phyloP scores from a whole-genome alignment of 2,329 filamentous ascomycete species.

The Coniochaeta sp. region DNA sequence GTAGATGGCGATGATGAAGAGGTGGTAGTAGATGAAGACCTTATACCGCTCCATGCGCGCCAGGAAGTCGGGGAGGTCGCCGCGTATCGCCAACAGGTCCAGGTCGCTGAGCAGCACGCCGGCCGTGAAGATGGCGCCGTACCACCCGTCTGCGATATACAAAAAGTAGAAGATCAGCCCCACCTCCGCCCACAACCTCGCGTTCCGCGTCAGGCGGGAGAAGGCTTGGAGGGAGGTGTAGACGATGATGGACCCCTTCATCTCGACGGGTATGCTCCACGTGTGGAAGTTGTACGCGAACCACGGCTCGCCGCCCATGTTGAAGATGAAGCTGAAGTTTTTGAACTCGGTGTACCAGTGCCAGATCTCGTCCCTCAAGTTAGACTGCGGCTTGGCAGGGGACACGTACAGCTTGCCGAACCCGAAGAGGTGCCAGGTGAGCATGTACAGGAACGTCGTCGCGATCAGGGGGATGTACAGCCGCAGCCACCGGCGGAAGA shows the following conservation, averaged over 20 bases:
- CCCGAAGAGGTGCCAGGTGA: constrained; percentile 42
- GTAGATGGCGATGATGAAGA: constrained; percentile 44
- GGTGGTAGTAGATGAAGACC: constrained; percentile 39
- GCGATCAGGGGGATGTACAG: constrained; percentile 41
- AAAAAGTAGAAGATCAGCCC: constrained; percentile 57
- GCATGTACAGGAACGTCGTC: constrained; percentile 45
- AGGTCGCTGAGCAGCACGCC: constrained; percentile 56
- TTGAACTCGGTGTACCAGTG: constrained; percentile 47
- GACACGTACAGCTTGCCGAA: constrained; percentile 29
- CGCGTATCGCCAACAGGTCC: constrained; percentile 40
- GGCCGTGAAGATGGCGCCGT: constrained; percentile 48
- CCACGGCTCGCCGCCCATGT: constrained; percentile 45
- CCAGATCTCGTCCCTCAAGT: constrained; percentile 40
- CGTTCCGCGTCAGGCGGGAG: constrained; percentile 43
- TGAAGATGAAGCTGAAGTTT: constrained; percentile 61
- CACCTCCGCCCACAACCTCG: constrained; percentile 45
- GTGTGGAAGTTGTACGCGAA: constrained; percentile 52
- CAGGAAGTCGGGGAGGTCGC: constrained; percentile 42
- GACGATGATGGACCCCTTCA: constrained; percentile 55
- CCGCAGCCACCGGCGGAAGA: constrained; percentile 38
- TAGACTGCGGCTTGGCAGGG: constrained; percentile 27
- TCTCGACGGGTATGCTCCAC: constrained; percentile 57
- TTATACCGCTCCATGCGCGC: constrained; percentile 36
- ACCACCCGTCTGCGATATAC: constrained; percentile 57
- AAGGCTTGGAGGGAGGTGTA: constrained; percentile 53